phyloP scores from a whole-genome alignment of 202 grass and related monocot genomes.

The Panicum virgatum region DNA sequence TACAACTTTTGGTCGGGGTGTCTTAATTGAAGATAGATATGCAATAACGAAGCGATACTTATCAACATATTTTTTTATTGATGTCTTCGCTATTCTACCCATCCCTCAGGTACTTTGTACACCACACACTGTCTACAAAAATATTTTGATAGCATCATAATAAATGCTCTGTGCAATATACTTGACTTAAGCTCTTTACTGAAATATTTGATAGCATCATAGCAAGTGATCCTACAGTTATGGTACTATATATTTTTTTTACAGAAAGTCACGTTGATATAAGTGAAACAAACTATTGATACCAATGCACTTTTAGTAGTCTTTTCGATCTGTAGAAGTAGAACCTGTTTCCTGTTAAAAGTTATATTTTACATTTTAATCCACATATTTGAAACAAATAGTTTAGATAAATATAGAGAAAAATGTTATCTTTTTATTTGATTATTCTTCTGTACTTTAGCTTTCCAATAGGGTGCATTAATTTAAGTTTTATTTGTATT shows the following conservation, averaged over 20 bases:
- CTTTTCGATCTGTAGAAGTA: background rate
- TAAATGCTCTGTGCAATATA: background rate
- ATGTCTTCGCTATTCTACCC: conserved; percentile 82
- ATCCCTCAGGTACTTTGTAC: conserved; percentile 72
- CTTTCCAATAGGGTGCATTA: background rate
- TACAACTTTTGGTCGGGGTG: conserved; percentile 48
- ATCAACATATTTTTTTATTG: conserved; percentile 79
- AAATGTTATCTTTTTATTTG: background rate
- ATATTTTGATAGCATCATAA: background rate
- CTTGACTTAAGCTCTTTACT: background rate
- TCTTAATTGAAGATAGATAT: conserved; percentile 62
- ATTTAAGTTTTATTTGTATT: background rate
- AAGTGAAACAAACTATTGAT: background rate
- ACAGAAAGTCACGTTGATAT: background rate
- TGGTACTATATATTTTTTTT: background rate
- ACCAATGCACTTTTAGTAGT: conserved; percentile 1
- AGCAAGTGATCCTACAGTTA: background rate
- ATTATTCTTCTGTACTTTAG: conserved; percentile 16
- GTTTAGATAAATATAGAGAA: background rate
- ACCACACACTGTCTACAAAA: background rate
- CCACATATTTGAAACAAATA: background rate
- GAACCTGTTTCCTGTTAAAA: background rate
- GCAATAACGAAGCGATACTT: conserved; percentile 73
- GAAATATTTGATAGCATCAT: background rate
- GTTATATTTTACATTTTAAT: background rate